Conservation (phyloP, 352 stramenopile species). For the Blastocystis sp. region DNA sequence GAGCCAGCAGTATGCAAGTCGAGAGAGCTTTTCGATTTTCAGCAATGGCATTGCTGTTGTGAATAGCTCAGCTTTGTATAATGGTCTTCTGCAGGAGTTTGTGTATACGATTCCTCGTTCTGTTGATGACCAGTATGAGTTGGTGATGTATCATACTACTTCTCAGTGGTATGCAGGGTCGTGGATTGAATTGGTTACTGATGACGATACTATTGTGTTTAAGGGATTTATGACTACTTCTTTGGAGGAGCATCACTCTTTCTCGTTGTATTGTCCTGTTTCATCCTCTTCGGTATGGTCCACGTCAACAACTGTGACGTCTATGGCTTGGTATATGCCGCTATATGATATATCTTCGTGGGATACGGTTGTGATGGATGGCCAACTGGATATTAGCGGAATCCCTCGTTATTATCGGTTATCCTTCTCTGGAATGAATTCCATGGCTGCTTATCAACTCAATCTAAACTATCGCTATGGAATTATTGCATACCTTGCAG, state of each 20-base stretch:
- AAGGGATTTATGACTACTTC: neutral
- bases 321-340: neutral
- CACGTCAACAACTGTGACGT: neutral
- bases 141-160: neutral
- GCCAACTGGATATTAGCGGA: neutral
- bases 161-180: neutral
- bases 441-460: neutral
- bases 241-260: neutral
- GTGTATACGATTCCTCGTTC: neutral
- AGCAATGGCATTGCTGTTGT: neutral
- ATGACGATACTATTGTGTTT: neutral
- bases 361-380: neutral
- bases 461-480: neutral
- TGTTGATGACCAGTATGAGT: neutral
- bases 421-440: neutral
- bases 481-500: slow-evolving; percentile 10
- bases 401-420: neutral
- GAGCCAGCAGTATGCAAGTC: neutral
- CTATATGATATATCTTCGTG: neutral
- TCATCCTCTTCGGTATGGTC: neutral
- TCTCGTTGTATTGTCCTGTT: neutral
- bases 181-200: neutral
- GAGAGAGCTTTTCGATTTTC: neutral
- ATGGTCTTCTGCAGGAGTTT: neutral
- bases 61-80: neutral